Conservation (phyloP, 441 rosid species). For the Gossypium lobatum region DNA sequence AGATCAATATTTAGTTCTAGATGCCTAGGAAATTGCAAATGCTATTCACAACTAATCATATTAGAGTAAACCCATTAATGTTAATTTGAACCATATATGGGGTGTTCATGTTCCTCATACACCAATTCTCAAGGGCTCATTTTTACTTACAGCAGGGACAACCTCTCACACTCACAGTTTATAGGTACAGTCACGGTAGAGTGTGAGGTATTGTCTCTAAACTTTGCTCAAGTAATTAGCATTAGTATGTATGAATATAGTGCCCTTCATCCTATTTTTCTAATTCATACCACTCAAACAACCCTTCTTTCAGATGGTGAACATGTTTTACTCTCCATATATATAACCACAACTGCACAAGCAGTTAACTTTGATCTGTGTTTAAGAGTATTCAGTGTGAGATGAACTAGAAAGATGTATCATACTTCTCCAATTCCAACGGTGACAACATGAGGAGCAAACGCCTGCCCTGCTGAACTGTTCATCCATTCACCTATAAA, state of each 20-base stretch:
- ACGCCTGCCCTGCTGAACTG: conserved; percentile 88
- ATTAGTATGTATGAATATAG: background rate
- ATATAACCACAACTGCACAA: background rate
- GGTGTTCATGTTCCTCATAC: background rate
- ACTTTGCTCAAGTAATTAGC: background rate
- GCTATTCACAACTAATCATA: background rate
- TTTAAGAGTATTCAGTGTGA: background rate
- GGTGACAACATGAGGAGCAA: conserved; percentile 86
- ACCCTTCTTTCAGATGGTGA: background rate
- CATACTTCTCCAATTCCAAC: conserved; percentile 85
- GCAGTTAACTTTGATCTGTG: background rate
- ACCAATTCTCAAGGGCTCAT: background rate
- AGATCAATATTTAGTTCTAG: background rate
- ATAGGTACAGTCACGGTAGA: background rate
- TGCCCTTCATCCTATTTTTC: background rate
- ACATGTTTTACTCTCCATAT: background rate
- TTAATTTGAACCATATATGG: background rate
- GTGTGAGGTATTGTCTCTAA: background rate
- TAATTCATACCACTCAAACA: background rate
- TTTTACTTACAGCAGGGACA: background rate
- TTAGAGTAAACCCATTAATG: background rate
- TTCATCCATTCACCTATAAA: conserved; percentile 99
- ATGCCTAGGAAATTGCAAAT: background rate
- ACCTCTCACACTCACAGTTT: background rate
- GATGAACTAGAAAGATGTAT: conserved; percentile 1